phyloP scores from a whole-genome alignment of 2,329 filamentous ascomycete species.

The Cordyceps cateniannulata region DNA sequence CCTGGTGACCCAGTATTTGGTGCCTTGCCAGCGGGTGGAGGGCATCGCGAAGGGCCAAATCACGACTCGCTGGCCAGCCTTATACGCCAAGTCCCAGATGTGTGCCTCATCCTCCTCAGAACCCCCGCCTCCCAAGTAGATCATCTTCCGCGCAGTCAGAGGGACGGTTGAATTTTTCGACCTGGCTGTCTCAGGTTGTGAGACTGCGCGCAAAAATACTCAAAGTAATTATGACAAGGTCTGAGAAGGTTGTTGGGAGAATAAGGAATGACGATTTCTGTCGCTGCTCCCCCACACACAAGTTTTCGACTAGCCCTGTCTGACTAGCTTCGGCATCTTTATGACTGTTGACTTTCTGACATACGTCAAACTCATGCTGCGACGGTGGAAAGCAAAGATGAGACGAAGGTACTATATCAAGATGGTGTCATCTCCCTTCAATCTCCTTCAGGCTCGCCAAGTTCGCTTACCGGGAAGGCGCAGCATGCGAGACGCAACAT shows the following conservation, averaged over 20 bases:
- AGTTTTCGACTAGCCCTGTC: background rate
- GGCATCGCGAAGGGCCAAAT: slow-evolving; percentile 3
- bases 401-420: background rate
- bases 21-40: background rate
- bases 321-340: background rate
- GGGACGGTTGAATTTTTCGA: background rate
- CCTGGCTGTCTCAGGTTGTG: background rate
- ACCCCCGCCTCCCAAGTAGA: slow-evolving; percentile 1
- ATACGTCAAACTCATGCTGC: background rate
- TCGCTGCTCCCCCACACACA: background rate
- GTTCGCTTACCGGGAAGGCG: background rate
- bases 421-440: background rate
- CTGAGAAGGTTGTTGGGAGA: background rate
- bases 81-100: background rate
- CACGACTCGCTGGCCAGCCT: background rate
- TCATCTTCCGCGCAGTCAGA: too few species aligned
- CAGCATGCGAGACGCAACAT: background rate
- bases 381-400: background rate
- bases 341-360: background rate
- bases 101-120: background rate
- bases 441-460: background rate
- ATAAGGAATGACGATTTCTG: background rate
- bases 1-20: background rate
- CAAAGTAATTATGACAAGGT: background rate
- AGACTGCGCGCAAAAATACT: background rate